Percentiles rank a stretch among this genome's conserved stretches.
Evolutionary conservation across 2,329 filamentous ascomycete species (phyloP).

Genomic region (Hypoxylon sp.): DNA sequence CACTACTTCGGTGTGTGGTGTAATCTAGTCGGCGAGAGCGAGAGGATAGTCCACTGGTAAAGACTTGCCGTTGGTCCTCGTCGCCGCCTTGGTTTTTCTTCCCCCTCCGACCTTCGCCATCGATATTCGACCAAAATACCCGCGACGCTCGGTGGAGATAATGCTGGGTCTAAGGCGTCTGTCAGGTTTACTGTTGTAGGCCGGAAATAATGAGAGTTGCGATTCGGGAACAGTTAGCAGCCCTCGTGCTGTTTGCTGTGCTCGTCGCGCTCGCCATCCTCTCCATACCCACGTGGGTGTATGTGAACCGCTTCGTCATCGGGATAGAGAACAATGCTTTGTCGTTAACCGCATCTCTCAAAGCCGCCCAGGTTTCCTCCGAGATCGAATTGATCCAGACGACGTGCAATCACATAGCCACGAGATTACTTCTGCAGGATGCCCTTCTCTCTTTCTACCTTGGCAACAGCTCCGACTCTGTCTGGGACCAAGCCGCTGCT

Average conservation of each 20-base stretch:
- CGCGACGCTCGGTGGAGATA: constrained; percentile 39
- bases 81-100: constrained; percentile 8
- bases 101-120: constrained; percentile 19
- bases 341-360: constrained; percentile 84
- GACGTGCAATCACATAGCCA: constrained; percentile 77
- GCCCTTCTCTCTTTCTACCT: constrained; percentile 64
- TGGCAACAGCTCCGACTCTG: constrained; percentile 65
- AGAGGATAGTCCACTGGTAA: constrained; percentile 6
- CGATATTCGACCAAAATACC: constrained; percentile 16
- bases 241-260: constrained; percentile 80
- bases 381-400: constrained; percentile 84
- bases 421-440: constrained; percentile 70
- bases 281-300: constrained; percentile 78
- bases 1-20: constrained; percentile 21
- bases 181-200: constrained; percentile 48
- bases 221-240: constrained; percentile 87
- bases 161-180: constrained; percentile 49
- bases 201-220: constrained; percentile 77
- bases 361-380: constrained; percentile 82
- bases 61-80: not conserved
- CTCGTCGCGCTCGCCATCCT: constrained; percentile 81
- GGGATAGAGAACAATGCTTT: constrained; percentile 71
- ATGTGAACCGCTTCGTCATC: constrained; percentile 66
- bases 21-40: constrained; percentile 15
- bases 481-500: constrained; percentile 70